Base-by-base conservation (phyloP, 2,329 filamentous ascomycete genomes). In the Periconia digitata region DNA sequence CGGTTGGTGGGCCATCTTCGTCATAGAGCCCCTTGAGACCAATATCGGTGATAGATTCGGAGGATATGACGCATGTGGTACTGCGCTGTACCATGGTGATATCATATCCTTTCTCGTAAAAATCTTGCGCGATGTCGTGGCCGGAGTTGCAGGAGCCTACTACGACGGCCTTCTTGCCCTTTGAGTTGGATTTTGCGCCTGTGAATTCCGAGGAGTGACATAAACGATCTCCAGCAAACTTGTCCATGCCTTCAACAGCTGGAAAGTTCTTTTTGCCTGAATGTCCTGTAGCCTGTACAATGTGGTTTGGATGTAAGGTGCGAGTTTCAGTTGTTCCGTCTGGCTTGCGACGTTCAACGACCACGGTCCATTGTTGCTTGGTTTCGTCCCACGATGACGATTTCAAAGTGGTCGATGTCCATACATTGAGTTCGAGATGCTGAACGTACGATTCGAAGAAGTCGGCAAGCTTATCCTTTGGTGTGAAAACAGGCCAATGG, bases 101-200 rank as follows among this genome's bases (percentile, higher is more conserved):
- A 13, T 73, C 69, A 23, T 70, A 64, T 3, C 71, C 71, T 6
- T 71, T 71, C 18, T 72, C 66, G 32, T 70, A 66, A 68, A 77
- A 78, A 57, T 79, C 75, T 56, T 77, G 71, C 2, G 76, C 74
- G 20, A 79, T 70, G 55, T 79, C 76, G 59, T 79, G 76, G 41
- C 71, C 76, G 0, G 75, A 77, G 53, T 79, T 79, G 43, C 73
- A 78, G 16, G 71, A 73, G 21, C 77, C 76, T 15, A 80, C 62
- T 1, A 80, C 71, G 24, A 79, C 56, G 5, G 72, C 76, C 24
- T 67, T 67, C 45, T 77, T 76, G 22, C 74, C 73, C 17, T 62
- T 63, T 8, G 56, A 54, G 15, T 70, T 55, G 5, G 59, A 62
- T 0, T 68, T 67, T 3, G 65, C 64, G 38, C 66, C 66, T 7